Percentiles rank a stretch among this genome's conserved stretches.
These are phyloP conservation scores for Macrocybe gigantea DNA, from an alignment of 768 basidiomycete genomes.

Conservation along the genomic window DNA sequence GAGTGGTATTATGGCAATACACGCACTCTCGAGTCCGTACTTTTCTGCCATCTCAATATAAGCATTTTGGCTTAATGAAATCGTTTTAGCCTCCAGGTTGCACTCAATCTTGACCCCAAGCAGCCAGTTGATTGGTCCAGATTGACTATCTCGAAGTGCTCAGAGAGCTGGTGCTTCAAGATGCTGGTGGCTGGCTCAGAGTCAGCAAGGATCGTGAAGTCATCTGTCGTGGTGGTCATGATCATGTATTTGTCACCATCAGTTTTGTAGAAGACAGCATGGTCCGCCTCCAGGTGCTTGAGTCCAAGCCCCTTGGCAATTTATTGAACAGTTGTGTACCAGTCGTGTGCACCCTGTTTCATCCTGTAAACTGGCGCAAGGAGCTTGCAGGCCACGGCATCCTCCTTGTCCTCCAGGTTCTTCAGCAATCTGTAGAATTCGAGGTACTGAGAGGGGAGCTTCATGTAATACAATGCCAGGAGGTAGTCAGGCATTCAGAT, in stretches of 20 bases:
- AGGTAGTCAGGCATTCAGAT: too few relatives aligned
- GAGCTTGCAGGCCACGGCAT: slow-evolving; percentile 13
- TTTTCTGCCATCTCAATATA: slow-evolving; percentile 12
- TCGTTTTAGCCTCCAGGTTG: slow-evolving; percentile 11
- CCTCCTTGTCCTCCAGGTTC: slow-evolving; percentile 5
- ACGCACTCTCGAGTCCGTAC: neutral
- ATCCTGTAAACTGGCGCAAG: slow-evolving; percentile 18
- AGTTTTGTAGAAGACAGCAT: slow-evolving; percentile 7
- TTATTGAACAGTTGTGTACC: slow-evolving; percentile 8
- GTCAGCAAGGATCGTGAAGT: too few relatives aligned
- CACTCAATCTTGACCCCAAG: slow-evolving; percentile 16
- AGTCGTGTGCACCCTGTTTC: slow-evolving; percentile 16
- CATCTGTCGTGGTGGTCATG: too few relatives aligned
- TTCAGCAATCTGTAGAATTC: too few relatives aligned
- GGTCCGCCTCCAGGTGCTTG: slow-evolving; percentile 13
- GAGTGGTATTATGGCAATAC: slow-evolving; percentile 1
- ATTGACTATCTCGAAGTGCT: slow-evolving; percentile 19
- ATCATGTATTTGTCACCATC: neutral
- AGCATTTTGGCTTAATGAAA: slow-evolving; percentile 21
- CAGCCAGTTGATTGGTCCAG: slow-evolving; percentile 17
- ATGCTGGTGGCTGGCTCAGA: too few relatives aligned
- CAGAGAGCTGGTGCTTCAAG: neutral
- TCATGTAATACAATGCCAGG: too few relatives aligned
- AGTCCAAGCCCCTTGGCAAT: slow-evolving; percentile 8
- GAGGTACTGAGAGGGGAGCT: too few relatives aligned